A percentile compares a stretch with the other conserved stretches of the same genome.
These are phyloP conservation scores for Pelargonium hybrid DNA, from an alignment of 441 rosid species.

Conservation along the genomic window DNA sequence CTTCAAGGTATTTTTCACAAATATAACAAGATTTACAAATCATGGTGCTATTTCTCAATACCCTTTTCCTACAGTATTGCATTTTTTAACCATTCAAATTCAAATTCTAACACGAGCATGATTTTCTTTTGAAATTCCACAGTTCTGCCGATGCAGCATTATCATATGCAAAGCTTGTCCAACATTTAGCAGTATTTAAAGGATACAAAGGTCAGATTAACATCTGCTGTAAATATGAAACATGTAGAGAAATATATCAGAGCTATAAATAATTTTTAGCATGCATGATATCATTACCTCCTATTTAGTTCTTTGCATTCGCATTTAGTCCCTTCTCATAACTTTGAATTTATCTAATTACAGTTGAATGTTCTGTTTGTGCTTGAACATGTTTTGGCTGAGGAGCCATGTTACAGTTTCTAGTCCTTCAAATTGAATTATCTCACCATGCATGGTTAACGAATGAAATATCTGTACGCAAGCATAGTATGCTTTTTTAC, in stretches of 20 bases:
- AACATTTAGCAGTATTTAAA: constrained; percentile 70
- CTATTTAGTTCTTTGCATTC: too few relatives aligned
- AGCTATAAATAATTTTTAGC: too few relatives aligned
- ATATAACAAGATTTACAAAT: background rate
- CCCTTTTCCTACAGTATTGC: background rate
- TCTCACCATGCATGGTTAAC: too few relatives aligned
- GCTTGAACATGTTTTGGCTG: too few relatives aligned
- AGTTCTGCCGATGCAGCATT: constrained; percentile 84
- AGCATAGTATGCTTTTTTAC: too few relatives aligned
- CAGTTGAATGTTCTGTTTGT: too few relatives aligned
- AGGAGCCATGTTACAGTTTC: too few relatives aligned
- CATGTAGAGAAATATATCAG: background rate
- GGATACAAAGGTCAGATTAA: constrained; percentile 73
- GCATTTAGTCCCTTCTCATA: too few relatives aligned
- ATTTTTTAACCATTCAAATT: background rate
- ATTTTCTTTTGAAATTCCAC: constrained; percentile 22
- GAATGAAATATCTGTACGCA: too few relatives aligned
- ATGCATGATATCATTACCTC: too few relatives aligned
- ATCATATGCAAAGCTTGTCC: constrained; percentile 82
- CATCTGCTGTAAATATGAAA: background rate
- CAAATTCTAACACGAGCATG: constrained; percentile 8
- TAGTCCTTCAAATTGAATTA: too few relatives aligned
- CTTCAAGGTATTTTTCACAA: constrained; percentile 51
- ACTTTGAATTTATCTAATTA: too few relatives aligned
- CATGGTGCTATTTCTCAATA: background rate